Evolutionary conservation across 129 eudicot species (phyloP), one percentile per base, ranked within the genome.

Genomic region (Lactuca saligna): DNA sequence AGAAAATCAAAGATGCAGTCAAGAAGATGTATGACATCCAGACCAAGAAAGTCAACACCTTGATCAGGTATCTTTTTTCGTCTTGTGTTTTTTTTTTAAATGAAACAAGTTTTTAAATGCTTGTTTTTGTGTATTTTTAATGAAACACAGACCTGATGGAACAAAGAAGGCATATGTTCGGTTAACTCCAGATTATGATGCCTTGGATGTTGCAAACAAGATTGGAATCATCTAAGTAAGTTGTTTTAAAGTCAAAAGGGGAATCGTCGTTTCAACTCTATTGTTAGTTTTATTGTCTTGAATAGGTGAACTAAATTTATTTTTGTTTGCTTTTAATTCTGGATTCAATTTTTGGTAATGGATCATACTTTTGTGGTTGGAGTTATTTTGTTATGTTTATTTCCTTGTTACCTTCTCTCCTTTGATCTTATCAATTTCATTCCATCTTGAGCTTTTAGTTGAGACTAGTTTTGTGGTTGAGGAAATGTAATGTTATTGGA

Each of bases 21-120:
- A 87, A 83, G 76, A 87, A 87, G 78, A 87, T 83, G 93, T 87
- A 87, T 8, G 93, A 87, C 76, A 87, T 87, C 63, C 88, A 83
- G 77, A 81, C 93, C 65, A 87, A 87, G 87, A 87, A 87, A 76
- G 89, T 87, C 42, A 87, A 87, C 74, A 87, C 93, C 0, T 71
- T 87, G 64, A 83, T 87, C 83, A 87, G 88, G 92, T 86, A 85
- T 29, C 0, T 63, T 20, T 41, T 8, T 50, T 2, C 33, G 29
- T 49, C 7, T 0, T 33, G 8, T 33, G 8, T n/a, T n/a, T n/a
- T 42, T 3, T 9, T 42, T 8, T 42, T 6, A 42, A 42, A 29
- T 48, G 61, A 66, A n/a, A 3, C 12, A 12, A 6, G 3, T 14
- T 34, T 35, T 42, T 8, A 2, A 6, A 42, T 9, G 0, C 34